Conservation (phyloP, 495 filamentous ascomycete species). For the Neurospora cerealis region DNA sequence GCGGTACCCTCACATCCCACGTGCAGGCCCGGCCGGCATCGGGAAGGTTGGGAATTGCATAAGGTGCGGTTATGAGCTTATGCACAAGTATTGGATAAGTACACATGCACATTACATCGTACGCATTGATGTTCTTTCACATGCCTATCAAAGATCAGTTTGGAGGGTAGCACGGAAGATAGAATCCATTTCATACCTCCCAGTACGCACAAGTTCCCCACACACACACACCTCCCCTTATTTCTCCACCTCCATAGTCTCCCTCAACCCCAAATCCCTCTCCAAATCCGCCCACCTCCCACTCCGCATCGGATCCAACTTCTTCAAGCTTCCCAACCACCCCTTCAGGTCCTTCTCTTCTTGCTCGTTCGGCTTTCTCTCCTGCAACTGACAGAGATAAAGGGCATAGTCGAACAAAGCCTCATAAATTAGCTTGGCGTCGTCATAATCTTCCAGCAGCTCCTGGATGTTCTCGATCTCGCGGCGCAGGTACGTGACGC, state of each 20-base stretch:
- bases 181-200: neutral
- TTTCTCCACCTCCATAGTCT: neutral
- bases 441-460: conserved; percentile 61
- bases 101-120: neutral
- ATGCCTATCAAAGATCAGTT: neutral
- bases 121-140: no score
- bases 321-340: conserved; percentile 54
- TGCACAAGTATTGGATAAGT: neutral
- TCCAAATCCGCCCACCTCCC: conserved; percentile 61
- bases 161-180: neutral
- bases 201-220: neutral
- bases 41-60: neutral
- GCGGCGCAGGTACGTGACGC: conserved; percentile 52
- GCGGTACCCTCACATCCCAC: neutral
- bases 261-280: conserved; percentile 22
- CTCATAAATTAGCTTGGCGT: conserved; percentile 75
- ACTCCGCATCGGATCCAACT: conserved; percentile 58
- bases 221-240: neutral
- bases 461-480: conserved; percentile 63
- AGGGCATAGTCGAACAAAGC: conserved; percentile 57
- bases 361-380: conserved; percentile 15
- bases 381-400: conserved; percentile 35
- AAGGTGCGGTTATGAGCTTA: neutral
- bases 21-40: neutral
- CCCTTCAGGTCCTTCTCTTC: conserved; percentile 39